phyloP scores from a whole-genome alignment of 2,329 filamentous ascomycete genomes.

The Colletotrichum lupini region DNA sequence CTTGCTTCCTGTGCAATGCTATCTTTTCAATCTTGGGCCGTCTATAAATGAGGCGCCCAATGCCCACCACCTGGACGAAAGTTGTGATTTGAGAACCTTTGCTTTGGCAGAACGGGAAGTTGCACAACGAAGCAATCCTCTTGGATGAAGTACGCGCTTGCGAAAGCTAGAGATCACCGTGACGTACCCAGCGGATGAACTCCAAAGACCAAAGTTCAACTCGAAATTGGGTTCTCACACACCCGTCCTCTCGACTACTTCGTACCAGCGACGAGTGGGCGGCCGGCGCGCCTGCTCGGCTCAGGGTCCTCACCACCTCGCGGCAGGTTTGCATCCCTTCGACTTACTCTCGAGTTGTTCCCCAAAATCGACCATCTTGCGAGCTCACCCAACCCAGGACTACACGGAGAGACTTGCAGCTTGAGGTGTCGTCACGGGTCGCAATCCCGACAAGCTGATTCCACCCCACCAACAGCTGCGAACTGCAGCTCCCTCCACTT shows the following conservation, averaged over 20 bases:
- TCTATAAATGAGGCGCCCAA: constrained; percentile 17
- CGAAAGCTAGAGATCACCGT: not conserved
- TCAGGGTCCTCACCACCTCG: not conserved
- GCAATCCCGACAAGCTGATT: not conserved
- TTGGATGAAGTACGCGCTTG: not conserved
- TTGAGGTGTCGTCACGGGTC: not conserved
- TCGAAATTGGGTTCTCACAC: not conserved
- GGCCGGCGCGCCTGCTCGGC: not conserved
- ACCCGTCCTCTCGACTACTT: not conserved
- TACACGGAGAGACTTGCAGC: not conserved
- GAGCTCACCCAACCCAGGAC: constrained; percentile 5
- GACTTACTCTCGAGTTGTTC: not conserved
- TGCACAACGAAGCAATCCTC: not conserved
- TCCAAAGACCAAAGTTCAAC: not conserved
- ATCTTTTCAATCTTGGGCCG: not conserved
- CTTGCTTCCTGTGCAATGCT: constrained; percentile 21
- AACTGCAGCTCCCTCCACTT: not conserved
- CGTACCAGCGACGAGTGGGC: not conserved
- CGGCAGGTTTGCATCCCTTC: not conserved
- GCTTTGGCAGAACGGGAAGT: not conserved
- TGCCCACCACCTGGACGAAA: not conserved
- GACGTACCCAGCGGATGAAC: not conserved
- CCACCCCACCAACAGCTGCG: not conserved
- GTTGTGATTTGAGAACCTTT: not conserved
- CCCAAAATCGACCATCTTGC: not conserved